These are phyloP conservation scores for Pisolithus marmoratus DNA, from an alignment of 768 basidiomycete species.

Conservation along the genomic window DNA sequence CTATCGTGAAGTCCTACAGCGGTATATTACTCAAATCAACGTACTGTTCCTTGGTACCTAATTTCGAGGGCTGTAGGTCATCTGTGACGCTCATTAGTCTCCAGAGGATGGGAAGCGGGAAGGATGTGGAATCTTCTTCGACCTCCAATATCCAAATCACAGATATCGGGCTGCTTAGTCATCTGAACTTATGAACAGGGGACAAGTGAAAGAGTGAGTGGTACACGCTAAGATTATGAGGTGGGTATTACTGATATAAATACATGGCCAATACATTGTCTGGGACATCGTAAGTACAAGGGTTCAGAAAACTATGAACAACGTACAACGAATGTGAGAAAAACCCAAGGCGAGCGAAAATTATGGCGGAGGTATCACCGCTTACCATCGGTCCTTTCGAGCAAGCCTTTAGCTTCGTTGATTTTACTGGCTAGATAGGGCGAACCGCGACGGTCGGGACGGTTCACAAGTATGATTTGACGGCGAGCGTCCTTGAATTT, in stretches of 20 bases:
- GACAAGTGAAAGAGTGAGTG: conserved; percentile 7
- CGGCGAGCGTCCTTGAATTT: conserved; percentile 93
- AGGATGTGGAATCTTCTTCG: too few relatives aligned
- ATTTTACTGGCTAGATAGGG: conserved; percentile 98
- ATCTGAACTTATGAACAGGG: neutral
- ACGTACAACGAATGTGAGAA: conserved; percentile 5
- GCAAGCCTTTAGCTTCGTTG: conserved; percentile 92
- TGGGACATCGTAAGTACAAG: conserved; percentile 1
- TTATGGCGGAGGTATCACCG: conserved; percentile 11
- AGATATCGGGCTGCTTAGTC: conserved; percentile 9
- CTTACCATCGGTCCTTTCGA: conserved; percentile 73
- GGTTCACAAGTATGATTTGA: conserved; percentile 96
- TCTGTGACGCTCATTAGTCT: conserved; percentile 34
- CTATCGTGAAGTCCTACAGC: neutral
- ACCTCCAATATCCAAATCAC: too few relatives aligned
- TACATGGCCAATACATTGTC: conserved; percentile 14
- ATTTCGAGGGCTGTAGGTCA: conserved; percentile 63
- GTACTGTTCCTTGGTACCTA: conserved; percentile 79
- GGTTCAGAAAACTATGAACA: neutral
- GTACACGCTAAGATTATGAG: conserved; percentile 15
- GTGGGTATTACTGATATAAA: conserved; percentile 10
- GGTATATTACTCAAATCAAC: too few relatives aligned
- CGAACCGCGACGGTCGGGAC: conserved; percentile 97
- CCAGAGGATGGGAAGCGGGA: too few relatives aligned
- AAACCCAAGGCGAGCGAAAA: neutral